Conservation (phyloP, 1,284 basidiomycete species). For the Sanghuangporus weigelae region DNA sequence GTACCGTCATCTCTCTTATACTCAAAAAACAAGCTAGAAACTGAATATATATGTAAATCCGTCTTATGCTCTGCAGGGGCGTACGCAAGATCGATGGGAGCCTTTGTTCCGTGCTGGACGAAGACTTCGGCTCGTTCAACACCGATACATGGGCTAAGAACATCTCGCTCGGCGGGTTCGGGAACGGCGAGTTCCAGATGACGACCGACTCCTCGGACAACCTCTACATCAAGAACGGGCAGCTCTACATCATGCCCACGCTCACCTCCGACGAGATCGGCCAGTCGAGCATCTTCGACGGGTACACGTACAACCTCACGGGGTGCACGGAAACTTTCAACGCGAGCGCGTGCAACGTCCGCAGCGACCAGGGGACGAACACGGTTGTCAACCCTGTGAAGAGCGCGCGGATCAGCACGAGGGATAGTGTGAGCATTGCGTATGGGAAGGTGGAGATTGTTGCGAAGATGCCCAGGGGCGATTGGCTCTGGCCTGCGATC, state of each 20-base stretch:
- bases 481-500: conserved; percentile 82
- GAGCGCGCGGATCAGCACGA: conserved; percentile 69
- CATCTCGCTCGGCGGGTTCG: conserved; percentile 71
- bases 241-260: conserved; percentile 78
- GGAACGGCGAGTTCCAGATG: conserved; percentile 81
- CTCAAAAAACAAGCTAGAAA: too few relatives aligned
- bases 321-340: conserved; percentile 52
- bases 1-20: background rate
- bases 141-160: conserved; percentile 59
- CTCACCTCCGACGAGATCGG: conserved; percentile 67
- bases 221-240: conserved; percentile 60
- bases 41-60: background rate
- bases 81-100: conserved; percentile 35
- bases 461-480: conserved; percentile 57
- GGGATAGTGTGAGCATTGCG: conserved; percentile 52
- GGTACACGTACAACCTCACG: conserved; percentile 59
- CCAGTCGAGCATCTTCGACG: conserved; percentile 49
- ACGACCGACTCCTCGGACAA: conserved; percentile 63
- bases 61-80: conserved; percentile 23
- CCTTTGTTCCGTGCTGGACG: conserved; percentile 63
- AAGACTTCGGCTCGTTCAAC: conserved; percentile 56
- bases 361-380: conserved; percentile 31
- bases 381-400: conserved; percentile 70
- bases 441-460: conserved; percentile 73
- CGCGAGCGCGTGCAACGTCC: conserved; percentile 39